Evolutionary conservation across 108 stramenopile genomes (phyloP).

Genomic region (Discostella stelligeroides): DNA sequence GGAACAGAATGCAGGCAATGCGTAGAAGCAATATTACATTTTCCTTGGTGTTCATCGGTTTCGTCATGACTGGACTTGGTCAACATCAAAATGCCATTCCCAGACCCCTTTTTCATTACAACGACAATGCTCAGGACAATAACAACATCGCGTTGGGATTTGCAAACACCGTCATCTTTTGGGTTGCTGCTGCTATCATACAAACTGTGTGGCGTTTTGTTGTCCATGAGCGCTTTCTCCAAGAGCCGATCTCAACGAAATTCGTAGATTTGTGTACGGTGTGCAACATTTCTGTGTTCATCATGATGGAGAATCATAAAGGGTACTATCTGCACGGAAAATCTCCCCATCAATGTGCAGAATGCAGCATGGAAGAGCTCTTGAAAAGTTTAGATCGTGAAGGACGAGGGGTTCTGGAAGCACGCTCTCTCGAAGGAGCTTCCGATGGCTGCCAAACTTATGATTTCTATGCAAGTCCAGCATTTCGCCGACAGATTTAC

Average conservation of each 20-base stretch:
- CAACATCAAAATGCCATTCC: constrained; percentile 68
- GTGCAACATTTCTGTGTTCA: constrained; percentile 74
- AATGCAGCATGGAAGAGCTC: constrained; percentile 69
- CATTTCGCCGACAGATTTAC: constrained; percentile 41
- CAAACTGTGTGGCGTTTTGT: constrained; percentile 68
- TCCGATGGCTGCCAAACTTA: constrained; percentile 47
- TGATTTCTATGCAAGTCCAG: constrained; percentile 35
- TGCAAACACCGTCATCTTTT: constrained; percentile 70
- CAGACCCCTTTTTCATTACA: constrained; percentile 57
- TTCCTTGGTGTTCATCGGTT: constrained; percentile 60
- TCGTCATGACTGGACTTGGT: constrained; percentile 54
- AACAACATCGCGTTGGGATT: constrained; percentile 78
- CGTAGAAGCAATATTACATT: constrained; percentile 56
- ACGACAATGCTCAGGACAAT: constrained; percentile 25
- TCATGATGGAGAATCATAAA: constrained; percentile 66
- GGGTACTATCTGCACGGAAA: constrained; percentile 86
- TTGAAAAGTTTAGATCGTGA: constrained; percentile 70
- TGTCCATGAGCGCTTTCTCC: constrained; percentile 68
- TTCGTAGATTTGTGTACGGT: constrained; percentile 81
- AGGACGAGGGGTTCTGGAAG: constrained; percentile 56
- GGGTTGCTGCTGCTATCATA: constrained; percentile 38
- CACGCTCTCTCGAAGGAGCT: constrained; percentile 62
- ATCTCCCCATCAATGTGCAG: constrained; percentile 75
- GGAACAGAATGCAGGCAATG: constrained; percentile 64
- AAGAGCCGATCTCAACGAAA: constrained; percentile 58